A percentile compares a stretch with the other conserved stretches of the same genome.
phyloP scores from a whole-genome alignment of 2,329 filamentous ascomycete genomes.

The Arthrobotrys entomopaga region DNA sequence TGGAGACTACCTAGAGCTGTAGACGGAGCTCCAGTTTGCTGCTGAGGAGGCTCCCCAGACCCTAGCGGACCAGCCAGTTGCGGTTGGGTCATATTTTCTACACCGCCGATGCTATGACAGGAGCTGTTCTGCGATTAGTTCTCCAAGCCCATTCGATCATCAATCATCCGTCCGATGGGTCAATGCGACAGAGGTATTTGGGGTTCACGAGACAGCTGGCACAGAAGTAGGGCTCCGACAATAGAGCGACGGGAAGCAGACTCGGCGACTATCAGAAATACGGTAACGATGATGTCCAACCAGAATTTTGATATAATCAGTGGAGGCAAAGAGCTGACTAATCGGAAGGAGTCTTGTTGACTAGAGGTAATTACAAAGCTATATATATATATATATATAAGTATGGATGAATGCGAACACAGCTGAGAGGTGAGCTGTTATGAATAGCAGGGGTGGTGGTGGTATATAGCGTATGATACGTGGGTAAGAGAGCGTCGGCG shows the following conservation, averaged over 20 bases:
- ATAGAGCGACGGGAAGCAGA: constrained; percentile 10
- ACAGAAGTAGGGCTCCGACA: too few relatives aligned
- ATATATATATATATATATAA: too few relatives aligned
- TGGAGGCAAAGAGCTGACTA: constrained; percentile 11
- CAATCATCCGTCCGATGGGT: constrained; percentile 20
- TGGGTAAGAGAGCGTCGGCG: neutral
- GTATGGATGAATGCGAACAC: neutral
- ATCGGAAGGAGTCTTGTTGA: constrained; percentile 2
- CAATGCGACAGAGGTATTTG: neutral
- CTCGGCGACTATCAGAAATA: constrained; percentile 13
- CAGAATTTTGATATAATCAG: neutral
- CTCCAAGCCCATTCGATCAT: constrained; percentile 31
- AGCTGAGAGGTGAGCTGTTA: neutral
- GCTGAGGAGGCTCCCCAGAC: constrained; percentile 19
- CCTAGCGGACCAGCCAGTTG: constrained; percentile 35
- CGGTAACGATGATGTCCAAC: constrained; percentile 1
- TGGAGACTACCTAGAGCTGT: neutral
- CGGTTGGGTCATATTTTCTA: constrained; percentile 45
- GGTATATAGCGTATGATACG: neutral
- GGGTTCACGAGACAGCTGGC: too few relatives aligned
- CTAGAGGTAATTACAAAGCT: too few relatives aligned
- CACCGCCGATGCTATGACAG: constrained; percentile 25
- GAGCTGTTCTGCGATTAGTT: constrained; percentile 13
- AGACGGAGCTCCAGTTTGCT: constrained; percentile 14
- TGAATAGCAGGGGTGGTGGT: neutral